A percentile compares a stretch with the other conserved stretches of the same genome.
Evolutionary conservation across 345 rosid species (phyloP).

Genomic region (Citrus maxima): DNA sequence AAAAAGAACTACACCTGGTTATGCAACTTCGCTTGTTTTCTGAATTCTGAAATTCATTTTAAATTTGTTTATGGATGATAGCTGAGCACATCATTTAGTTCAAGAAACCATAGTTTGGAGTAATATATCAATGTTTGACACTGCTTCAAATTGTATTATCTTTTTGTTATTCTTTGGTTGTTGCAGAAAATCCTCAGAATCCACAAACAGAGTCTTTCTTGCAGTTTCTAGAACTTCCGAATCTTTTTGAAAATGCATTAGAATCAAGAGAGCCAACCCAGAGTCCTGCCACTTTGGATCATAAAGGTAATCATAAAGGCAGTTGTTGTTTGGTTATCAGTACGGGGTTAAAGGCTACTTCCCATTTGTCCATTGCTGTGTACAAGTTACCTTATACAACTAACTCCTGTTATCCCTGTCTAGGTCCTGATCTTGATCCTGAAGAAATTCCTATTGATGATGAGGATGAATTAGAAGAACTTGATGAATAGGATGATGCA

Average conservation of each 20-base stretch:
- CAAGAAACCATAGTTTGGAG: slow-evolving; percentile 1
- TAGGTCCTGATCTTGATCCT: slow-evolving; percentile 40
- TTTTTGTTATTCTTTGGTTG: not conserved
- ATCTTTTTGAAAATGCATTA: slow-evolving; percentile 59
- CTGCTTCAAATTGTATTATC: not conserved
- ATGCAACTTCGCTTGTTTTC: not conserved
- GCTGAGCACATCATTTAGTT: not conserved
- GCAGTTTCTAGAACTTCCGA: slow-evolving; percentile 78
- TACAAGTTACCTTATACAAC: not conserved
- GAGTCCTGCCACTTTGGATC: slow-evolving; percentile 29
- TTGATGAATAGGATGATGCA: slow-evolving; percentile 27
- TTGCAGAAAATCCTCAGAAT: slow-evolving; percentile 55
- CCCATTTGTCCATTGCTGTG: not conserved
- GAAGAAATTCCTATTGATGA: slow-evolving; percentile 82
- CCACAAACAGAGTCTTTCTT: slow-evolving; percentile 74
- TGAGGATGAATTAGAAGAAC: slow-evolving; percentile 65
- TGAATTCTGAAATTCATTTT: not conserved
- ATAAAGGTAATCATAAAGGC: slow-evolving; percentile 34
- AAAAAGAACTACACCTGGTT: too few relatives aligned
- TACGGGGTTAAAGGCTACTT: not conserved
- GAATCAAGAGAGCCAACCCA: slow-evolving; percentile 33
- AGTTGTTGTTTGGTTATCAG: not conserved
- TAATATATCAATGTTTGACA: not conserved
- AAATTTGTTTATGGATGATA: not conserved
- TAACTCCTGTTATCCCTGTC: not conserved